Evolutionary conservation across 139 green algal genomes (phyloP).

Genomic region (Chlorella sp.): DNA sequence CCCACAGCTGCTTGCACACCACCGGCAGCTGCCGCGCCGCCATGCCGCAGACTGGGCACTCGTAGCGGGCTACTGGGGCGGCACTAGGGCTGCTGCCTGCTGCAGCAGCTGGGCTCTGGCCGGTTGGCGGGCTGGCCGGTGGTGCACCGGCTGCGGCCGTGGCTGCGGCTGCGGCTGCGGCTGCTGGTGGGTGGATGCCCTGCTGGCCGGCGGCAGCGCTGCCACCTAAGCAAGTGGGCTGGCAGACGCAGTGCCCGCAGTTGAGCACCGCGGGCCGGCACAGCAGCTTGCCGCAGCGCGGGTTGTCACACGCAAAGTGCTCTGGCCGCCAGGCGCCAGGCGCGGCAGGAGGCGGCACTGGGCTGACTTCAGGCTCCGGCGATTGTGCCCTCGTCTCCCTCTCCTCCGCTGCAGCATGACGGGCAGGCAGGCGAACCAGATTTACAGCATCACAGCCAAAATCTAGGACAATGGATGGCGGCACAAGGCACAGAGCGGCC

Average conservation of each 20-base stretch:
- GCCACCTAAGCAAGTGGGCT: not conserved
- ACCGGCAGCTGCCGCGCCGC: not conserved
- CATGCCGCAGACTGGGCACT: conserved; percentile 42
- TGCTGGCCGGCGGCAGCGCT: too few relatives aligned
- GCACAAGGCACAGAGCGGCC: too few relatives aligned
- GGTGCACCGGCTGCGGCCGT: not conserved
- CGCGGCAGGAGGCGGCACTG: not conserved
- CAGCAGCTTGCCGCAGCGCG: conserved; percentile 40
- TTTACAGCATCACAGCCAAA: too few relatives aligned
- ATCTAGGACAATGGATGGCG: too few relatives aligned
- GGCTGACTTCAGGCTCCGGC: conserved; percentile 11
- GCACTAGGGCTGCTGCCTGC: too few relatives aligned
- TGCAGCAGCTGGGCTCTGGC: too few relatives aligned
- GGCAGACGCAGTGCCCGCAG: conserved; percentile 54
- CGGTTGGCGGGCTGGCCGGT: too few relatives aligned
- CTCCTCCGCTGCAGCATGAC: conserved; percentile 47
- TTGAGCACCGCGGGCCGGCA: conserved; percentile 50
- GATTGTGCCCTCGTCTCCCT: conserved; percentile 4
- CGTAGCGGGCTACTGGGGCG: not conserved
- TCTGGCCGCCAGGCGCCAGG: not conserved
- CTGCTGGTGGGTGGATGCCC: not conserved
- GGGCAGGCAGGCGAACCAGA: not conserved
- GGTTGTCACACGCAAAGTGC: conserved; percentile 44
- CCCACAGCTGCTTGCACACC: conserved; percentile 46
- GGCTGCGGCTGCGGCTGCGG: not conserved